A percentile compares a stretch with the other conserved stretches of the same genome.
phyloP scores from a whole-genome alignment of 192 early-diverging fungal genomes.

The Gamsiella multidivaricata region DNA sequence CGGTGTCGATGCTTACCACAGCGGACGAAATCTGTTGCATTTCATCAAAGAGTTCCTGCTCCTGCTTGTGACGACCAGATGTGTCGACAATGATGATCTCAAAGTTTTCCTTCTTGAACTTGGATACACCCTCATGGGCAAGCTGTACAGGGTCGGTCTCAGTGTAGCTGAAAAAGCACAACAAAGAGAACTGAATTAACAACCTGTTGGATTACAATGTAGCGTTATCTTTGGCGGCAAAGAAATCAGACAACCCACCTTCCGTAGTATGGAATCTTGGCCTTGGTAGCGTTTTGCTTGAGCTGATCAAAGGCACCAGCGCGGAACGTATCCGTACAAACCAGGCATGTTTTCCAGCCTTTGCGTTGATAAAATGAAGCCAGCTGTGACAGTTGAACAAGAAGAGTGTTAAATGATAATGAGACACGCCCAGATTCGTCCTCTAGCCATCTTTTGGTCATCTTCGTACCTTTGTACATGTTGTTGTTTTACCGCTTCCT shows the following conservation, averaged over 20 bases:
- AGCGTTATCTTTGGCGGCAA: neutral
- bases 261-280: slow-evolving; percentile 97
- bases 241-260: slow-evolving; percentile 42
- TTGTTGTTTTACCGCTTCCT: slow-evolving; percentile 95
- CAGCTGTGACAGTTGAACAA: slow-evolving; percentile 52
- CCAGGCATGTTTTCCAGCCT: slow-evolving; percentile 92
- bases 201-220: too few species aligned
- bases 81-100: slow-evolving; percentile 99
- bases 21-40: slow-evolving; percentile 94
- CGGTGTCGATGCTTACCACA: slow-evolving; percentile 59
- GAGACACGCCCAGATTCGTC: neutral
- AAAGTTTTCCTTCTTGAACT: slow-evolving; percentile 93
- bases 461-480: slow-evolving; percentile 85
- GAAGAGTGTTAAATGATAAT: neutral
- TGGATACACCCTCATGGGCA: slow-evolving; percentile 90
- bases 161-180: slow-evolving; percentile 71
- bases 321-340: slow-evolving; percentile 97
- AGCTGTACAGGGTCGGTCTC: slow-evolving; percentile 94
- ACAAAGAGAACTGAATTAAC: too few species aligned
- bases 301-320: slow-evolving; percentile 99
- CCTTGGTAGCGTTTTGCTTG: slow-evolving; percentile 97
- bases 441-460: neutral
- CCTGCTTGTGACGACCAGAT: slow-evolving; percentile 95
- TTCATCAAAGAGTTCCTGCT: slow-evolving; percentile 93
- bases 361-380: slow-evolving; percentile 93